Evolutionary conservation across 495 filamentous ascomycete species (phyloP).

Genomic region (Neurospora cerealis): DNA sequence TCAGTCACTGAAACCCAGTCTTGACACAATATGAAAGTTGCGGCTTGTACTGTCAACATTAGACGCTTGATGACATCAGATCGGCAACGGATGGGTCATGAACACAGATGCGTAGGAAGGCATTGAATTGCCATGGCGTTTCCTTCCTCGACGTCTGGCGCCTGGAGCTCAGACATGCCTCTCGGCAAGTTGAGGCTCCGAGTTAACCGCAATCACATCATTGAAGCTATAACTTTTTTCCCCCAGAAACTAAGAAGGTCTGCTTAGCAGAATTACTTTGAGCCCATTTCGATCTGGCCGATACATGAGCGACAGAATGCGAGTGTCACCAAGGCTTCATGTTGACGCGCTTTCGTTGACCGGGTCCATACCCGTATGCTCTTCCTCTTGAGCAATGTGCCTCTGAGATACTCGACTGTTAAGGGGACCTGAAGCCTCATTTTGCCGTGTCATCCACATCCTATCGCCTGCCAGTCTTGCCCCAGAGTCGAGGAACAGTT

Average conservation of each 20-base stretch:
- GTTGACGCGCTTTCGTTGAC: background rate
- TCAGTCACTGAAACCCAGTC: background rate
- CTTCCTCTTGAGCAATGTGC: background rate
- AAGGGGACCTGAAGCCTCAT: background rate
- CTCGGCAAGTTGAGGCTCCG: background rate
- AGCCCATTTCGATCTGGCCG: background rate
- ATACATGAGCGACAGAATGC: background rate
- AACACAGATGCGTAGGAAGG: background rate
- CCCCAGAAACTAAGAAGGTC: background rate
- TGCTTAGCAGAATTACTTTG: background rate
- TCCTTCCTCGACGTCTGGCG: background rate
- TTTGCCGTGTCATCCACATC: background rate
- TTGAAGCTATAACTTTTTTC: background rate
- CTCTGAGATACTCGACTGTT: too few species aligned
- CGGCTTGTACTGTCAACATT: background rate
- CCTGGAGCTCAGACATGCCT: background rate
- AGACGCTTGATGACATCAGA: background rate
- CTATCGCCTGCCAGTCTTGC: background rate
- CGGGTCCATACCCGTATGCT: background rate
- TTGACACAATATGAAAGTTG: background rate
- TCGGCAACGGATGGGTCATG: background rate
- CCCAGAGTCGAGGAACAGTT: background rate
- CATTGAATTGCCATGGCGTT: background rate
- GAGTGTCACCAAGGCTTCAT: background rate
- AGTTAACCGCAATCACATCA: background rate